Percentiles rank a stretch among this genome's conserved stretches.
Conservation (phyloP, 768 basidiomycete genomes). For the Cytidiella melzeri region DNA sequence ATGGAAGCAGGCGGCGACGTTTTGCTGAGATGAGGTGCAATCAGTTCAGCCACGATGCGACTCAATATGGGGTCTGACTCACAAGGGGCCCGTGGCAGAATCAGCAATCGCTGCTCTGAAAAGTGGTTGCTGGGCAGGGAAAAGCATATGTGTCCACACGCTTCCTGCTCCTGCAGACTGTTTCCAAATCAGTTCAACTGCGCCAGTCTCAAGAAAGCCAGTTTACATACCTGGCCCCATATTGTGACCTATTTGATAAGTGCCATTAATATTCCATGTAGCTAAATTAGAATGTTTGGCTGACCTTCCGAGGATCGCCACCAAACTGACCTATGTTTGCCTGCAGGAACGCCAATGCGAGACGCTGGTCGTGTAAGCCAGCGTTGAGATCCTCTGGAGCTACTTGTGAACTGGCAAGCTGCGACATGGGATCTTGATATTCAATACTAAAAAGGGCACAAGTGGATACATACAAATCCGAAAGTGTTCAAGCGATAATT, state of each 20-base stretch:
- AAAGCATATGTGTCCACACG: constrained; percentile 41
- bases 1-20: constrained; percentile 18
- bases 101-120: constrained; percentile 50
- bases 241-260: constrained; percentile 37
- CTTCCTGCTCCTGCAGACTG: constrained; percentile 50
- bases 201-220: neutral
- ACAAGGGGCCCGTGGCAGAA: constrained; percentile 51
- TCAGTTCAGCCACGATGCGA: neutral
- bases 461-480: constrained; percentile 39
- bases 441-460: neutral
- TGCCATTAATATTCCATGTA: neutral
- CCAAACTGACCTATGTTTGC: constrained; percentile 56
- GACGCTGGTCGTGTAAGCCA: constrained; percentile 42
- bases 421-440: constrained; percentile 5
- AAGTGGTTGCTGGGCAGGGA: constrained; percentile 30
- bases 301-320: constrained; percentile 34
- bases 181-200: neutral
- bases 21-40: constrained; percentile 33
- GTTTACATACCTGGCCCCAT: constrained; percentile 45
- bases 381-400: constrained; percentile 41
- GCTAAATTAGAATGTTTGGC: neutral
- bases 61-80: constrained; percentile 14
- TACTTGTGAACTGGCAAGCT: constrained; percentile 43
- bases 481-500: constrained; percentile 56
- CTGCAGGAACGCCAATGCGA: constrained; percentile 56